Evolutionary conservation across 306 rosid genomes (phyloP).

Genomic region (Heteromeles arbutifolia): DNA sequence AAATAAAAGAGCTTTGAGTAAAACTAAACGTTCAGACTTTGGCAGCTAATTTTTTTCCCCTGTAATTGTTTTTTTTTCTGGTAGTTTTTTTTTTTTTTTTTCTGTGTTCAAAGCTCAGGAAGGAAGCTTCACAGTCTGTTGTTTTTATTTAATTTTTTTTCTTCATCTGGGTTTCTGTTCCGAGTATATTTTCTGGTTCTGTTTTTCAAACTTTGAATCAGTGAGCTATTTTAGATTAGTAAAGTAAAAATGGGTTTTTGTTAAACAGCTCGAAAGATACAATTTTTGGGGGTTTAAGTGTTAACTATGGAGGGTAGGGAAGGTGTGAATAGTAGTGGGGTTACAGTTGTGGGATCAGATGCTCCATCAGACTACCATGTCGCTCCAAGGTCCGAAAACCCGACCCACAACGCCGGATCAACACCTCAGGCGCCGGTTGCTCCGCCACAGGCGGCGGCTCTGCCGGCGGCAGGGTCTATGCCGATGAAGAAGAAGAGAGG

Average conservation of each 20-base stretch:
- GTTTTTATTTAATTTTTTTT: not conserved
- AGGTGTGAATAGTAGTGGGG: slow-evolving; percentile 65
- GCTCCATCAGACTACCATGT: slow-evolving; percentile 91
- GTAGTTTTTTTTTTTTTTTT: slow-evolving; percentile 15
- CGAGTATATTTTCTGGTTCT: not conserved
- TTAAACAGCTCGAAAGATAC: slow-evolving; percentile 28
- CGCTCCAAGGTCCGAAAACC: slow-evolving; percentile 73
- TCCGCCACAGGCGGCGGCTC: slow-evolving; percentile 12
- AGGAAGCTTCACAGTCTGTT: not conserved
- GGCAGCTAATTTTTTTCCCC: slow-evolving; percentile 13
- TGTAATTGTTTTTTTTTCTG: not conserved
- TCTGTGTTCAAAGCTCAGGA: slow-evolving; percentile 18
- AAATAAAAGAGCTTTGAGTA: slow-evolving; percentile 8
- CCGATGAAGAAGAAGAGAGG: slow-evolving; percentile 90
- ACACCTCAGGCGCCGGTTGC: slow-evolving; percentile 13
- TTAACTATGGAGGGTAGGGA: slow-evolving; percentile 79
- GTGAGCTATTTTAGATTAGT: slow-evolving; percentile 19
- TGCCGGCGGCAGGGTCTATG: slow-evolving; percentile 13
- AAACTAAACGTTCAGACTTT: slow-evolving; percentile 11
- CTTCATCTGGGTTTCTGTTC: slow-evolving; percentile 12
- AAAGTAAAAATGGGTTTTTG: slow-evolving; percentile 35
- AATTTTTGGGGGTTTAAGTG: slow-evolving; percentile 28
- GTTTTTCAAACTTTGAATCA: slow-evolving; percentile 5
- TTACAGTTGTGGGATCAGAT: slow-evolving; percentile 96
- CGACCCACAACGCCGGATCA: slow-evolving; percentile 53